phyloP scores from a whole-genome alignment of 805 yeast species.

The Babjeviella inositovora region DNA sequence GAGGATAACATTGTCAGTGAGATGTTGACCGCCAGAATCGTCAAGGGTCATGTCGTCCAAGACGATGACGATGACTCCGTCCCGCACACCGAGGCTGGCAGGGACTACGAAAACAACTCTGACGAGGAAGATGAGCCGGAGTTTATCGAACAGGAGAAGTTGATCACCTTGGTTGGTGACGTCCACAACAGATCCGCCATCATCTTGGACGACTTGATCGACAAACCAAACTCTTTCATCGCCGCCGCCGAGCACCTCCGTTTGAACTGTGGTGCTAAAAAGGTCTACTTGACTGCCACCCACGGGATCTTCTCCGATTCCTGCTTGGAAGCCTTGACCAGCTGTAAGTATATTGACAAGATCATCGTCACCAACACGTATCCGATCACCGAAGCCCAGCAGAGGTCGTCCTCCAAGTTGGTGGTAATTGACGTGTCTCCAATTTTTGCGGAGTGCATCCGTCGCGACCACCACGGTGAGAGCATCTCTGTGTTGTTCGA shows the following conservation, averaged over 20 bases:
- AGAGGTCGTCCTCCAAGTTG: slow-evolving; percentile 48
- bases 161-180: slow-evolving; percentile 93
- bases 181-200: slow-evolving; percentile 87
- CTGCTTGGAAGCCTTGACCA: slow-evolving; percentile 67
- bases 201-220: slow-evolving; percentile 93
- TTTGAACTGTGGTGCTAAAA: slow-evolving; percentile 89
- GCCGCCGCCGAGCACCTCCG: slow-evolving; percentile 98
- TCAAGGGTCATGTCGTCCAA: slow-evolving; percentile 93
- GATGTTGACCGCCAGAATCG: slow-evolving; percentile 89
- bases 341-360: slow-evolving; percentile 72
- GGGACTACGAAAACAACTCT: slow-evolving; percentile 25
- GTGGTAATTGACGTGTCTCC: slow-evolving; percentile 86
- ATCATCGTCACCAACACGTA: slow-evolving; percentile 93
- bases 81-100: slow-evolving; percentile 2
- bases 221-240: slow-evolving; percentile 83
- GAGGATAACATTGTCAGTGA: slow-evolving; percentile 59
- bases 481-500: slow-evolving; percentile 87
- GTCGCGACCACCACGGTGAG: slow-evolving; percentile 98
- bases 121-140: slow-evolving; percentile 76
- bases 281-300: slow-evolving; percentile 82
- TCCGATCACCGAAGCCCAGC: slow-evolving; percentile 59
- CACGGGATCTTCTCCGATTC: slow-evolving; percentile 89
- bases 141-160: slow-evolving; percentile 52
- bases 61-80: slow-evolving; percentile 41
- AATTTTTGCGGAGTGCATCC: slow-evolving; percentile 92